Evolutionary conservation across 1,284 basidiomycete species (phyloP), one percentile per base, ranked within the genome.

Genomic region (Pyrrhoderma noxium): DNA sequence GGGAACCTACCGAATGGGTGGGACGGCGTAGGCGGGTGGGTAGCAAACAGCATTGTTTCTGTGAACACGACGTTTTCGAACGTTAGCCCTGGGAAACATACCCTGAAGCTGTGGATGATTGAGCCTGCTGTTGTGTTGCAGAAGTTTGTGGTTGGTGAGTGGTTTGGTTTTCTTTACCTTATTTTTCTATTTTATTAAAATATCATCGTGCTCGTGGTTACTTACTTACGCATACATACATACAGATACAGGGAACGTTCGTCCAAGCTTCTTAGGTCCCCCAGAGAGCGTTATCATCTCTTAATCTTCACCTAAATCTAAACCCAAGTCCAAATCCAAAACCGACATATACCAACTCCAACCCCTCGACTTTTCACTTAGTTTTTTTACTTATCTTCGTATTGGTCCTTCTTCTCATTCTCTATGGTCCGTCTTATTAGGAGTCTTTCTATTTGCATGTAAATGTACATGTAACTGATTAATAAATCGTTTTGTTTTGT

Each of bases 121-220:
- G 79, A 81, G 57, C 77, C 78, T 3, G 73, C 75, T 3, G 78
- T 82, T 9, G 73, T 81, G 3, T 68, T 82, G 16, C 76, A 83
- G 61, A 82, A 78, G 59, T 74, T 83, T 47, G 71, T 82, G 18
- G 76, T 83, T 47, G 66, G 38, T 40, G 38, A 40, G 38, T 22
- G 5, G 38, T 78, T 81, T 53, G 25, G 73, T 56, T 9, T 13
- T n/a, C 13, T 14, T 21, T 18, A 42, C 22, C 45, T 16, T 16
- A 8, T 47, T 49, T 14, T 7, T 19, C n/a, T n/a, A n/a, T n/a
- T n/a, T n/a, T n/a, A n/a, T n/a, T n/a, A n/a, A n/a, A n/a, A n/a
- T n/a, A n/a, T n/a, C n/a, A n/a, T n/a, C n/a, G n/a, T n/a, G n/a
- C n/a, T n/a, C n/a, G n/a, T n/a, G n/a, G n/a, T 2, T 16, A 16